Base-by-base conservation (phyloP, 192 early-diverging fungal species). In the Backusella macrospora region DNA sequence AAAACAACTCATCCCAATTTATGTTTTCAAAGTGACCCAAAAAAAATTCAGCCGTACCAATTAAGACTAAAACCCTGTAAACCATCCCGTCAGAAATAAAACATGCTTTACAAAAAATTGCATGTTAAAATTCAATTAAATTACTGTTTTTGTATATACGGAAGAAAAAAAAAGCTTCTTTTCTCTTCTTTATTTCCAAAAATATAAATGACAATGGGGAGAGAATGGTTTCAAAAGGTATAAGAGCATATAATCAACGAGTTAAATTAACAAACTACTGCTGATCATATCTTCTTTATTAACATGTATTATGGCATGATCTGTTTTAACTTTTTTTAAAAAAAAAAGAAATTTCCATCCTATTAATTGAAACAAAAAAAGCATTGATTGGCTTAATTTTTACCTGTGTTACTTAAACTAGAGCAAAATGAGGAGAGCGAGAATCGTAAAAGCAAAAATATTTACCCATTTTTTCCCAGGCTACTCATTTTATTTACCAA, bases 381-480 rank as follows among this genome's bases (percentile, higher is more conserved):
- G 9, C 26, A 59, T 26, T 26, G 13, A 59, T 59, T 59, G 52
- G 52, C 52, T 59, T 59, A 59, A 21, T 9, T 26, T 59, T 23
- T 59, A 10, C 7, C 3, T 26, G 23, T 59, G 52, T 59, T 26
- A 59, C 52, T 59, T 34, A 2, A 34, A 34, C 18, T 3, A 26
- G 21, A 26, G 12, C 21, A 23, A 3, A 13, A 18, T 10, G 21
- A 34, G 29, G 9, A 21, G 21, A 26, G 10, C 18, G 21, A 55
- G 3, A 59, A 59, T 5, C 9, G 7, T 23, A 59, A 59, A 9
- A 59, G 23, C 16, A 26, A 59, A 59, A 52, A 52, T 9, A 26
- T 59, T 59, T 59, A 59, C 52, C 52, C 52, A 59, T 13, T 23
- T 23, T 59, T 59, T 59, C 52, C 52, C 18, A 55, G 18, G 52